A percentile compares a stretch with the other conserved stretches of the same genome.
Evolutionary conservation across 73 alveolate genomes (phyloP).

Genomic region (Stentor roeselii): DNA sequence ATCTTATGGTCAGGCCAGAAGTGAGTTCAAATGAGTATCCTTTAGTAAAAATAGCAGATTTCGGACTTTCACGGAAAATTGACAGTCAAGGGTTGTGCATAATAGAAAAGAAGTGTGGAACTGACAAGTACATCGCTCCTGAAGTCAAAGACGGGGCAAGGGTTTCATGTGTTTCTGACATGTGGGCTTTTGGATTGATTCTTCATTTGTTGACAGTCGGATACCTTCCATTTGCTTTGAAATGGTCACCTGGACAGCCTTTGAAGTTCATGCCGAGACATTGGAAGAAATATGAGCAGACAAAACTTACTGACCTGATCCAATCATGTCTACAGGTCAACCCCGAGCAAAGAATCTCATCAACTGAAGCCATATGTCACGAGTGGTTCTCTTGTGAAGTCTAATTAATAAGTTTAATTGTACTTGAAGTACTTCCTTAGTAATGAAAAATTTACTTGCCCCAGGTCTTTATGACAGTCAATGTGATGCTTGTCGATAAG

Average conservation of each 20-base stretch:
- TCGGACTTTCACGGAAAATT: not conserved
- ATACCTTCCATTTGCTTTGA: not conserved
- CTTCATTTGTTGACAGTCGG: not conserved
- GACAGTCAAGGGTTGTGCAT: not conserved
- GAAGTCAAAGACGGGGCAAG: not conserved
- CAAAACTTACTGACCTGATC: not conserved
- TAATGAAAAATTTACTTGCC: no score
- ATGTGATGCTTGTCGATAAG: no score
- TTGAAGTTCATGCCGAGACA: not conserved
- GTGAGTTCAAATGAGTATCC: not conserved
- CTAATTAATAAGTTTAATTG: no score
- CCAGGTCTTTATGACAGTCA: no score
- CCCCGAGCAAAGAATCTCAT: no score
- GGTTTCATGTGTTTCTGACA: not conserved
- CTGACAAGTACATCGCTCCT: not conserved
- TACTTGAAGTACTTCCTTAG: no score
- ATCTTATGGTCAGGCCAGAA: not conserved
- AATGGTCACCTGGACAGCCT: conserved; percentile 4
- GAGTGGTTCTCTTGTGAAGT: no score
- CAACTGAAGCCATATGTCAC: no score
- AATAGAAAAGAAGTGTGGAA: not conserved
- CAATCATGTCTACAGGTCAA: not conserved
- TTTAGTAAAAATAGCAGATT: not conserved
- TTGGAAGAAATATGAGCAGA: not conserved
- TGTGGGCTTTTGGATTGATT: not conserved